phyloP scores from a whole-genome alignment of 176 grass and related monocot species.

The Hordeum marinum region DNA sequence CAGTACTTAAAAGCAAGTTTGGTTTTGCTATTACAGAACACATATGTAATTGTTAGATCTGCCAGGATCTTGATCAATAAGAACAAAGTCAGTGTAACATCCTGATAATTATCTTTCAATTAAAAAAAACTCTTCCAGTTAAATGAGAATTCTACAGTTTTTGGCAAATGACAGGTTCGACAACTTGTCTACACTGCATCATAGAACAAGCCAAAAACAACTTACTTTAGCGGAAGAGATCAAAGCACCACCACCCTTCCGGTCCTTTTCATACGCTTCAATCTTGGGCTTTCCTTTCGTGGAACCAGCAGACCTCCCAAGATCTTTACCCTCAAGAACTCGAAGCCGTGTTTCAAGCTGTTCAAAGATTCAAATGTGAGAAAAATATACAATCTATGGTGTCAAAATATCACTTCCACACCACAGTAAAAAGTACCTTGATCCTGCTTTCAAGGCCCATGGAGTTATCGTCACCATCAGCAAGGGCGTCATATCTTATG shows the following conservation, averaged over 20 bases:
- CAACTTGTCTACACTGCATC: background rate
- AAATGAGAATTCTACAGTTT: background rate
- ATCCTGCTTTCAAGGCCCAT: constrained; percentile 65
- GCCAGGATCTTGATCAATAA: background rate
- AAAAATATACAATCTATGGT: background rate
- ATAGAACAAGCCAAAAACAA: background rate
- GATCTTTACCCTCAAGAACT: constrained; percentile 62
- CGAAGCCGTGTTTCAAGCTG: constrained; percentile 73
- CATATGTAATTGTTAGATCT: background rate
- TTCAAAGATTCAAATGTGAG: constrained; percentile 10
- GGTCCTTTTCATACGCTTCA: constrained; percentile 76
- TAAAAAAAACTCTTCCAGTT: background rate
- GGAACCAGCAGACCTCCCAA: constrained; percentile 61
- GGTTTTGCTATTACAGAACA: background rate
- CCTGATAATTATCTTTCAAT: background rate
- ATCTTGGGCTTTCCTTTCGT: constrained; percentile 91
- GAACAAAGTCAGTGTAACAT: background rate
- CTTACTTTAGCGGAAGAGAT: constrained; percentile 71
- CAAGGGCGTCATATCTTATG: constrained; percentile 81
- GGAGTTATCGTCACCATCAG: constrained; percentile 67
- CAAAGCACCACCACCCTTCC: constrained; percentile 66
- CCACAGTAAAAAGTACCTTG: constrained; percentile 50
- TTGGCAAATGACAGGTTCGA: background rate
- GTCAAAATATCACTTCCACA: background rate
- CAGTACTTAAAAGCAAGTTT: background rate